Percentiles rank a stretch among this genome's conserved stretches.
These are phyloP conservation scores for Drechslerella stenobrocha DNA, from an alignment of 2,329 filamentous ascomycete genomes.

Conservation along the genomic window DNA sequence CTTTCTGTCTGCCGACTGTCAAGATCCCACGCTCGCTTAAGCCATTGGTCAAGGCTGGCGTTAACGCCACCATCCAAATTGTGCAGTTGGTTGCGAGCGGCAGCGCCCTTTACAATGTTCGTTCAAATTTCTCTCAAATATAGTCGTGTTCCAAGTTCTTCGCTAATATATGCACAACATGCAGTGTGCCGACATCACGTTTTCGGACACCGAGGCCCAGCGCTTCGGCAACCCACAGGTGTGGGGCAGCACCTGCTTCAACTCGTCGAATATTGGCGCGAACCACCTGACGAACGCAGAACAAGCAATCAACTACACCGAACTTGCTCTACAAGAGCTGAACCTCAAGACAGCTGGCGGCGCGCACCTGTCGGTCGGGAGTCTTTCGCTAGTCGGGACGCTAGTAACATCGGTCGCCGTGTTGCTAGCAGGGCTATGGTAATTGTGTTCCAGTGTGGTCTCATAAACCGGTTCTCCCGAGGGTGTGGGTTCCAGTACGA, in stretches of 20 bases:
- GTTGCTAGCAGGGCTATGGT: conserved; percentile 20
- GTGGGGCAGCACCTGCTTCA: conserved; percentile 50
- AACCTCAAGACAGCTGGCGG: conserved; percentile 43
- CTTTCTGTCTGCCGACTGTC: conserved; percentile 58
- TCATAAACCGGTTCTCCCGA: no score
- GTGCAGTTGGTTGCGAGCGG: conserved; percentile 57
- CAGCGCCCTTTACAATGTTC: conserved; percentile 59
- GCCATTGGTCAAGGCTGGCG: conserved; percentile 54
- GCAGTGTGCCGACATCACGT: conserved; percentile 52
- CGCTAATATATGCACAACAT: conserved; percentile 3
- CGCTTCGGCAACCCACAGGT: conserved; percentile 50
- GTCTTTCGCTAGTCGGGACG: conserved; percentile 13
- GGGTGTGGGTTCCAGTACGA: no score
- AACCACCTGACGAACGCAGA: conserved; percentile 42
- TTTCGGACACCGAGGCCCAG: conserved; percentile 50
- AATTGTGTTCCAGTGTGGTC: conserved; percentile 12
- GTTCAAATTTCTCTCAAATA: no score
- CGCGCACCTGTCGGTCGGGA: conserved; percentile 16
- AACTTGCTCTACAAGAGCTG: conserved; percentile 44
- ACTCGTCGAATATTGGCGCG: conserved; percentile 51
- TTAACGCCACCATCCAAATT: conserved; percentile 58
- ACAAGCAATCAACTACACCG: conserved; percentile 37
- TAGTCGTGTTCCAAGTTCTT: neutral
- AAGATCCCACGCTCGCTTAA: conserved; percentile 53
- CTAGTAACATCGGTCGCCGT: conserved; percentile 14